phyloP scores from a whole-genome alignment of 768 basidiomycete genomes.

The Crepidotus variabilis region DNA sequence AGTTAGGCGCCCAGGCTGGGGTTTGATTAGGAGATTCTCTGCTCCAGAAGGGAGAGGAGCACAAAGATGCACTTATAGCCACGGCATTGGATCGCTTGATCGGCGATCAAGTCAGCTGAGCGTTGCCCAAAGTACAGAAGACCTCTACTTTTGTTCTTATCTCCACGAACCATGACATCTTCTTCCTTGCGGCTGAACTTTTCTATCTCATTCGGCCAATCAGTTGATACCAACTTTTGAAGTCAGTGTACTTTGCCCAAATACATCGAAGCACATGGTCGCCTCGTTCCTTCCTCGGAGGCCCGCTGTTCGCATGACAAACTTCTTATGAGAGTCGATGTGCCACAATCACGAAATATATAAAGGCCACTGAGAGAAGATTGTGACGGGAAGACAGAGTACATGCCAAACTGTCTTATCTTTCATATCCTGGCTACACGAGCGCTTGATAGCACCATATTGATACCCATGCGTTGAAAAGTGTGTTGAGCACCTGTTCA shows the following conservation, averaged over 20 bases:
- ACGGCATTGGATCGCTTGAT: not conserved
- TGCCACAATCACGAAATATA: no score
- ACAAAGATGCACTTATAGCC: not conserved
- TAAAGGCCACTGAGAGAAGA: not conserved
- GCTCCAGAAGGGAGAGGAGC: not conserved
- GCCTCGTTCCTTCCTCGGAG: no score
- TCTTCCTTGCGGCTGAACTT: no score
- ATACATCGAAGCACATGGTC: no score
- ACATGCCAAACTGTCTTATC: not conserved
- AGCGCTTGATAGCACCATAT: slow-evolving; percentile 7
- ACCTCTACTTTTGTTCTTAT: no score
- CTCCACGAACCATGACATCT: no score
- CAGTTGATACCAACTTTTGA: no score
- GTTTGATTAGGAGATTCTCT: not conserved
- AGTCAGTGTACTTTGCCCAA: no score
- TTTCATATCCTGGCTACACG: not conserved
- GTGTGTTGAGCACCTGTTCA: not conserved
- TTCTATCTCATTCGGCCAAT: no score
- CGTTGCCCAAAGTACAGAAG: not conserved
- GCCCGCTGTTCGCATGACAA: not conserved
- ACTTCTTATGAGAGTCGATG: no score
- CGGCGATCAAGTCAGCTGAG: not conserved
- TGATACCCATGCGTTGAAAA: slow-evolving; percentile 4
- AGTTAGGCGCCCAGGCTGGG: not conserved
- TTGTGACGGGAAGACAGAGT: not conserved